Conservation (phyloP, 148 eudicot genomes). For the Cornus kousa region DNA sequence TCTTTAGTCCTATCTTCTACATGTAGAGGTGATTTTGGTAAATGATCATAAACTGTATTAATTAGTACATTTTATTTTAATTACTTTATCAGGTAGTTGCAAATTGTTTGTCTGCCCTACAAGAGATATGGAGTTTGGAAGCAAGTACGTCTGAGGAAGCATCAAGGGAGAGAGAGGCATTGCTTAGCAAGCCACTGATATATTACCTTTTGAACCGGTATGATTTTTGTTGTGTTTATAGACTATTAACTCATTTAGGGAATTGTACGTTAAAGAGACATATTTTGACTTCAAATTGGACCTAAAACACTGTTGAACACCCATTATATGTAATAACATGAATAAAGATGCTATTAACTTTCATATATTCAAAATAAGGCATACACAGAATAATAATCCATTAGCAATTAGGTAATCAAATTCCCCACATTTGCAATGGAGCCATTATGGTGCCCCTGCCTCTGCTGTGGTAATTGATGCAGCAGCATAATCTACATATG, state of each 20-base stretch:
- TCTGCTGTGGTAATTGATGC: neutral
- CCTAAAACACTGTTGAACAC: neutral
- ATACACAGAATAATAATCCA: neutral
- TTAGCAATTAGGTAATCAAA: neutral
- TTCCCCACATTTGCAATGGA: neutral
- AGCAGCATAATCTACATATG: neutral
- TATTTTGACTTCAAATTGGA: neutral
- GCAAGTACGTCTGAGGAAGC: slow-evolving; percentile 92
- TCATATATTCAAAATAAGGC: neutral
- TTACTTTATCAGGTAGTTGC: slow-evolving; percentile 79
- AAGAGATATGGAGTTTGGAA: slow-evolving; percentile 96
- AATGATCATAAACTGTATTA: neutral
- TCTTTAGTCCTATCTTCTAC: neutral
- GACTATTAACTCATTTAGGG: neutral
- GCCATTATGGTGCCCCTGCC: neutral
- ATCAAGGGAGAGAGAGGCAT: slow-evolving; percentile 76
- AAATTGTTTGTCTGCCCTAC: slow-evolving; percentile 77
- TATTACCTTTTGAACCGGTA: slow-evolving; percentile 85
- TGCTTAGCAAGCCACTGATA: slow-evolving; percentile 82
- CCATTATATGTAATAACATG: neutral
- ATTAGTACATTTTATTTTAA: slow-evolving; percentile 3
- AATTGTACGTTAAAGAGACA: neutral
- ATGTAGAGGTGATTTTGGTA: neutral
- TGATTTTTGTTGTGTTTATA: neutral
- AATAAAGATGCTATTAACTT: neutral